Percentiles rank a stretch among this genome's conserved stretches.
Conservation (phyloP, 2,329 filamentous ascomycete species). For the Cryphonectria carpinicola region DNA sequence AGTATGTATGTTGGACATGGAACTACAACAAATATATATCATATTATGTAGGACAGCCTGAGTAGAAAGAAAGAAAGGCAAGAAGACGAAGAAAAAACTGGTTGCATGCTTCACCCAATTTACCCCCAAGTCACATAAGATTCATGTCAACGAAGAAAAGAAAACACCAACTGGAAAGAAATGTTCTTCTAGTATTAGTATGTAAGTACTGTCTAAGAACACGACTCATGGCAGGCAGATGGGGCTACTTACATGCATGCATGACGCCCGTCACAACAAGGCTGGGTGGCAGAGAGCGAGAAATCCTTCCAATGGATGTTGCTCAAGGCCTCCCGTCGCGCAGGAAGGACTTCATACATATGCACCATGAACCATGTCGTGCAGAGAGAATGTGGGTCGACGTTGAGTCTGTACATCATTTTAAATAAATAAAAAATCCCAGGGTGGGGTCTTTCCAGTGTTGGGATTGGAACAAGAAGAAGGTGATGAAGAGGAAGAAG, state of each 20-base stretch:
- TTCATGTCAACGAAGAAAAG: not conserved
- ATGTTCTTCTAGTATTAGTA: slow-evolving; percentile 22
- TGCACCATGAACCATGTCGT: slow-evolving; percentile 3
- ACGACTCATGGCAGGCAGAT: slow-evolving; percentile 3
- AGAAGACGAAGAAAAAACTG: too few relatives aligned
- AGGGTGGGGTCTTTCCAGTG: not conserved
- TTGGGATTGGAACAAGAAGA: not conserved
- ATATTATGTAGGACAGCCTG: too few relatives aligned
- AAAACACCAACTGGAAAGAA: not conserved
- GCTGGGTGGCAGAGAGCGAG: not conserved
- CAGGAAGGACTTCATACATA: not conserved
- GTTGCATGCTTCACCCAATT: too few relatives aligned
- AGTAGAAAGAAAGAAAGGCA: too few relatives aligned
- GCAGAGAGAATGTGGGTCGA: not conserved
- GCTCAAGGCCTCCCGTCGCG: not conserved
- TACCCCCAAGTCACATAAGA: not conserved
- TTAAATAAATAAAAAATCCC: not conserved
- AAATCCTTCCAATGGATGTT: not conserved
- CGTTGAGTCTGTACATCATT: not conserved
- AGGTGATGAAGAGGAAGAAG: too few relatives aligned
- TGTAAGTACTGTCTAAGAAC: not conserved
- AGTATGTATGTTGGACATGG: not conserved
- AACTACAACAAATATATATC: not conserved
- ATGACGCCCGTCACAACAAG: not conserved
- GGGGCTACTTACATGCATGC: not conserved